Base-by-base conservation (phyloP, 2,329 filamentous ascomycete species). In the Colletotrichum sansevieriae region DNA sequence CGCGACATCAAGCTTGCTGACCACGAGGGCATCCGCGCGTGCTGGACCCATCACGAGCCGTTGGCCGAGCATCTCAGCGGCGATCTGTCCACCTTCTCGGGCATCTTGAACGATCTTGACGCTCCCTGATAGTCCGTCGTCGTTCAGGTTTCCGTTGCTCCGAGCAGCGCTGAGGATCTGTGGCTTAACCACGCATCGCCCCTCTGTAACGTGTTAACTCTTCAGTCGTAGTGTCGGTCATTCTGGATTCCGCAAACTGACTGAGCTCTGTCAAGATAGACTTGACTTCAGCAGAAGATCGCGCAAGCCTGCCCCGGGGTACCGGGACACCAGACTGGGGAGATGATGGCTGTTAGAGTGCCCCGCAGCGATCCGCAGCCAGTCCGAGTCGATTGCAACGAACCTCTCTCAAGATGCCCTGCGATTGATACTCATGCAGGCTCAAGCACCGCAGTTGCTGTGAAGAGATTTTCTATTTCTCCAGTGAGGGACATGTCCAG, bases 1-100 rank as follows among this genome's bases (percentile, higher is more conserved):
- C 33, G 78, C 74, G 18, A 84, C 75, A 61, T 80, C 81, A 0
- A 84, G 58, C 18, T 78, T 76, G 0, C 75, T 74, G 3, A 79
- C 37, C 4, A 12, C 75, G 4, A 18, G 10, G 1, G 15, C 35
- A 35, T 12, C 11, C 6, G 54, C n/a, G 11, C 12, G 35, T 3
- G 61, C 58, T 15, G 70, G 22, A 5, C 29, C 35, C 3, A 66
- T 57, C 8, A 44, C 71, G 20, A 54, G 11, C 4, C 13, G 46
- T 12, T 29, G 52, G 0, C 70, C 68, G 1, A 76, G 67, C 43
- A 77, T 75, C 2, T 67, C 63, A 1, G 66, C 46, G 4, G 77
- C 74, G 7, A 74, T 37, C 7, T 63, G 20, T 15, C 65, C 58
- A 8, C 65, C 76, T 3, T 74, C 57, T 7, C 73, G 63, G 0